phyloP scores from a whole-genome alignment of 2,329 filamentous ascomycete species.

The Monosporascus sp. region DNA sequence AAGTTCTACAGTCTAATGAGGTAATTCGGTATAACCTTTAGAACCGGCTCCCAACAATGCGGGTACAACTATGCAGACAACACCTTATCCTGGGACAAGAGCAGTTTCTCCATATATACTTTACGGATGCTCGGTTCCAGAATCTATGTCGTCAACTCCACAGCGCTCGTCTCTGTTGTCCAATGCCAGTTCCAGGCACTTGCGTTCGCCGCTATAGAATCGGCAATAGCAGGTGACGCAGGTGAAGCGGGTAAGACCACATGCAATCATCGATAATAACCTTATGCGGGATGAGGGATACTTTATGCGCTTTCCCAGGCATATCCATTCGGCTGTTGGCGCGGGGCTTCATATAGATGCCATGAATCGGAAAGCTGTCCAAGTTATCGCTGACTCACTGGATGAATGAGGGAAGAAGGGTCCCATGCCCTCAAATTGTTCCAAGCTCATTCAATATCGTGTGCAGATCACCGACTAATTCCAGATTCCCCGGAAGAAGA shows the following conservation, averaged over 20 bases:
- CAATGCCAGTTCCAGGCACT: slow-evolving; percentile 9
- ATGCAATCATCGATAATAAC: slow-evolving; percentile 6
- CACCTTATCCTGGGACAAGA: slow-evolving; percentile 3
- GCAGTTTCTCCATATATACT: slow-evolving; percentile 11
- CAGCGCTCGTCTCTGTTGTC: slow-evolving; percentile 2
- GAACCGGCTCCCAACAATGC: not conserved
- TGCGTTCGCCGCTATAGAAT: slow-evolving; percentile 9
- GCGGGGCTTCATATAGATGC: slow-evolving; percentile 12
- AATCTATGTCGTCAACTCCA: slow-evolving; percentile 12
- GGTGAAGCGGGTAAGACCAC: slow-evolving; percentile 8
- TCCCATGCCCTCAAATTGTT: slow-evolving; percentile 7
- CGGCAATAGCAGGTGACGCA: slow-evolving; percentile 1
- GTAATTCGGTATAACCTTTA: not conserved
- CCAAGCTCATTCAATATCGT: slow-evolving; percentile 2
- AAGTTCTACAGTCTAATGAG: slow-evolving; percentile 2
- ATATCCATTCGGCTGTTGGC: slow-evolving; percentile 7
- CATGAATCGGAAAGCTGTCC: slow-evolving; percentile 11
- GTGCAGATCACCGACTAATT: slow-evolving; percentile 8
- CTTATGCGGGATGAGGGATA: slow-evolving; percentile 6
- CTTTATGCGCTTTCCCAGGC: slow-evolving; percentile 10
- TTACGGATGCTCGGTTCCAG: slow-evolving; percentile 8
- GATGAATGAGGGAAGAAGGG: slow-evolving; percentile 1
- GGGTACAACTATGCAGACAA: slow-evolving; percentile 1
- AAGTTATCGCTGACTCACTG: slow-evolving; percentile 9
- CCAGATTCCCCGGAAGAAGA: slow-evolving; percentile 3